Evolutionary conservation across 495 filamentous ascomycete species (phyloP), one percentile per base, ranked within the genome.

Genomic region (Neurospora sp.): DNA sequence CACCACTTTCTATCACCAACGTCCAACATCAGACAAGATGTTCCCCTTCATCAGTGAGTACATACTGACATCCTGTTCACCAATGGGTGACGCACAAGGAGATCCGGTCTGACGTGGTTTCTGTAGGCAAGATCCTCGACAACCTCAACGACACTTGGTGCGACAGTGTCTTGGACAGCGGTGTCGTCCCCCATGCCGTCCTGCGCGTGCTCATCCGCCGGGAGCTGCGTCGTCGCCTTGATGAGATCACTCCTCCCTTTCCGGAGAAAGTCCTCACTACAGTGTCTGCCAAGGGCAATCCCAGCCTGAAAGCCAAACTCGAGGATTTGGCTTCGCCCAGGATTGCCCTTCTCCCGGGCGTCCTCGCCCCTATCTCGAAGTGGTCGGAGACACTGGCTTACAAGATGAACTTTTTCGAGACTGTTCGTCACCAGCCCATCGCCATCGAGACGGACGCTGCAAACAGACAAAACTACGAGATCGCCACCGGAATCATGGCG

Each of bases 381-480:
- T 66, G 54, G 54, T 66, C 54, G 12, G 81, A 83, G 46, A 80
- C 81, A 23, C 86, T 86, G 72, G 80, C 78, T 72, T 79, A 81
- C 69, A 92, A 91, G 78, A 88, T 88, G 87, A 77, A 79, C 69
- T 91, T 88, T 73, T 80, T 91, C 31, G 78, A 86, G 66, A 78
- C 81, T 18, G 80, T 89, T 44, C 83, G 85, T 10, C 81, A 80
- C 11, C 80, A 85, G n/a, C 87, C 88, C 8, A 90, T 92, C 48
- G 89, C 90, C 40, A 84, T 91, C 77, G 88, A 90, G 79, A 89
- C 88, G 4, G 84, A 83, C 4, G 78, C 83, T 5, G 89, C 89
- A 23, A 92, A 91, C 78, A 76, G 86, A 71, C 89, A 91, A 82
- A 90, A 92, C 78, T 91, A 92, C 77, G 89, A 91, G 81, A 88